Base-by-base conservation (phyloP, 257 asterid genomes). In the Cordia subcordata region DNA sequence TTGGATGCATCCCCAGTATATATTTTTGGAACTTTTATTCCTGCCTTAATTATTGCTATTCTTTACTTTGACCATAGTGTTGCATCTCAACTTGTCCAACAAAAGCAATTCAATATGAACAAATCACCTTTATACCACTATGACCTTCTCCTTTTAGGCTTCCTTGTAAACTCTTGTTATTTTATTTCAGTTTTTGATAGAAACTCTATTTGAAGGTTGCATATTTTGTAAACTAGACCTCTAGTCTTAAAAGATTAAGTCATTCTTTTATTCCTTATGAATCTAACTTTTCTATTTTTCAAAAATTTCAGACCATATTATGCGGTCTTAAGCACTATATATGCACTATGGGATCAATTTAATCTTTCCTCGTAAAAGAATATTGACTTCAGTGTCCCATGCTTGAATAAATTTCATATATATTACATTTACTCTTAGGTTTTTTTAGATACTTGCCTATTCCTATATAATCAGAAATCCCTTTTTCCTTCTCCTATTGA, bases 71-170 rank as follows among this genome's bases (percentile, higher is more conserved):
- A 93, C 70, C 99, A 93, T 55, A 93, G 99, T 20, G 93, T 93
- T 35, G 99, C 99, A 37, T 93, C 99, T 77, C 99, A 93, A 69
- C 94, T 93, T 62, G 79, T 97, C 50, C 99, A 93, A 74, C 99
- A 85, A 63, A 61, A 79, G 60, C 97, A 93, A 72, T 93, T 89
- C 81, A 93, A 93, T 67, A 77, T 93, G 11, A 89, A 86, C 82
- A 93, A 93, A 70, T 97, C 99, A 18, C 55, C 97, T 54, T 82
- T 94, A 1, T 93, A 89, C 69, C 99, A 93, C 76, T 93, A 93
- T 49, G 99, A 93, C 63, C 96, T 93, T 67, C 97, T 93, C 55
- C 90, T 93, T 14, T 74, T 93, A 77, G 99, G 97, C 17, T 71
- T 93, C 65, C 64, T 93, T 96, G 99, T 89, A 71, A 40, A 68